These are phyloP conservation scores for Garcia nutans DNA, from an alignment of 345 rosid species.

Conservation along the genomic window DNA sequence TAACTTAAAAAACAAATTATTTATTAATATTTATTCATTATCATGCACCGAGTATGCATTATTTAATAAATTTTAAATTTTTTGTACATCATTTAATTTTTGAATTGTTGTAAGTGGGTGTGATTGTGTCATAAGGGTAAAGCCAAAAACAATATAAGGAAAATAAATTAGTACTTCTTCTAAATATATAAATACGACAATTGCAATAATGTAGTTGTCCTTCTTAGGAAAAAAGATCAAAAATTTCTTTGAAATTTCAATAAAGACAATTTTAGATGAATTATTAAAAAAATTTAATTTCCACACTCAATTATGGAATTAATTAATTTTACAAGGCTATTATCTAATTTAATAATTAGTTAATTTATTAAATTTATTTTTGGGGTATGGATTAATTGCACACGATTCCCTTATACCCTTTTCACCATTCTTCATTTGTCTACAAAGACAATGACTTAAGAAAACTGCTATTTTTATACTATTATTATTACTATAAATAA, in stretches of 20 bases:
- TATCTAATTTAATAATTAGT: no score
- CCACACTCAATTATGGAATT: conserved; percentile 15
- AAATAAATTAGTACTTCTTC: background rate
- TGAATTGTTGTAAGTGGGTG: no score
- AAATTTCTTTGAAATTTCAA: conserved; percentile 13
- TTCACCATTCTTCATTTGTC: background rate
- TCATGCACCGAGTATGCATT: no score
- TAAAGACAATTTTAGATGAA: conserved; percentile 25
- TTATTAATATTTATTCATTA: no score
- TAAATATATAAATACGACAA: conserved; percentile 20
- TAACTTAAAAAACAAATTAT: no score
- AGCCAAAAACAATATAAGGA: conserved; percentile 11
- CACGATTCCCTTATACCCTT: background rate
- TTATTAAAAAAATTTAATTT: conserved; percentile 14
- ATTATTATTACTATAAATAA: background rate
- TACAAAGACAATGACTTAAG: background rate
- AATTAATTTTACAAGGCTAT: conserved; percentile 3
- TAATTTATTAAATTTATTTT: background rate
- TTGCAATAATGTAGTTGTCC: conserved; percentile 26
- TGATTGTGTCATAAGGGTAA: background rate
- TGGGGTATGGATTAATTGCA: background rate
- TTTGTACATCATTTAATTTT: no score
- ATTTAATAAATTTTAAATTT: no score
- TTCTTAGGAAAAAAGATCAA: background rate
- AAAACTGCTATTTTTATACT: background rate